Evolutionary conservation across 2,329 filamentous ascomycete genomes (phyloP), one percentile per base, ranked within the genome.

Genomic region (Monilinia fructigena): DNA sequence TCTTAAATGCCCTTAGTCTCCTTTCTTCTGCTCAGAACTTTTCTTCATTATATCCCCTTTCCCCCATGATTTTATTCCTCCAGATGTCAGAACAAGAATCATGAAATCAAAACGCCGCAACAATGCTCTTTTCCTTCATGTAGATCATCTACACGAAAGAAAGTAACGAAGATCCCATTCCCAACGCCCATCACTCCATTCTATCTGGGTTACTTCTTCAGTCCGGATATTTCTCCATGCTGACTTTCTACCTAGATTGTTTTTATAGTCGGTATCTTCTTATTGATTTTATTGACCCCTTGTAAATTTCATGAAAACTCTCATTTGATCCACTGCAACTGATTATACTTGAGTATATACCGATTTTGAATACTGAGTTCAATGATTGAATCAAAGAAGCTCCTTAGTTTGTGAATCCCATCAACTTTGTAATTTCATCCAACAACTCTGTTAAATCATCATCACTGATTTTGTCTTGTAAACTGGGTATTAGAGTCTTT

Each of bases 401-500:
- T 7, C n/a, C n/a, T 50, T 65, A 65, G 40, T 59, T 65, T 11
- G 53, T 56, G 31, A 76, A 77, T 6, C 75, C 75, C 73, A 76
- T 76, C 67, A 96, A 81, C 82, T 96, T 96, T 73, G 88, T 90
- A 79, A 98, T 89, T 81, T 99, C 93, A 75, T 97, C 89, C 67
- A 99, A 84, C 67, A 98, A 82, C 70, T 93, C 89, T 78, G 96
- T 89, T 70, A 99, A 80, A 72, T 96, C 92, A 47, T 92, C 90
- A 76, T 98, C 94, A 68, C 85, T 85, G 75, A 98, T 96, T 81
- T 99, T 99, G 78, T 93, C 89, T 73, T 88, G 85, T 61, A 99
- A 79, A 66, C 86, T 97, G 1, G 95, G 96, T 70, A 99, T 96
- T 67, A 99, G 84, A 11, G 92, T 97, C 81, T 97, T 97, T 68